These are phyloP conservation scores for Populus euphratica DNA, from an alignment of 345 rosid genomes.

Conservation along the genomic window DNA sequence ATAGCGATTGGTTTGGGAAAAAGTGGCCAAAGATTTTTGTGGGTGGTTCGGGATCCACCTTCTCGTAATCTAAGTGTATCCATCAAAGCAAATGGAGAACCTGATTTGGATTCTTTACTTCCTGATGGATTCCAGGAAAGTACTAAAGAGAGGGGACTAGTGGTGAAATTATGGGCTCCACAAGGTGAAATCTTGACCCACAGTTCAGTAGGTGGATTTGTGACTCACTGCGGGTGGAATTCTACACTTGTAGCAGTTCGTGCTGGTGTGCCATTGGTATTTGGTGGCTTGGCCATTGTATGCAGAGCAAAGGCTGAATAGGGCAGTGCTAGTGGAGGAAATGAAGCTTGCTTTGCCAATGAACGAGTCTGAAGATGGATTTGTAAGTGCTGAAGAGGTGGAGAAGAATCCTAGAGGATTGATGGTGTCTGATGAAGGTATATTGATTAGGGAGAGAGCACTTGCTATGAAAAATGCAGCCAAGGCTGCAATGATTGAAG, in stretches of 20 bases:
- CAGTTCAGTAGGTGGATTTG: constrained; percentile 51
- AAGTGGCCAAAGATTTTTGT: constrained; percentile 43
- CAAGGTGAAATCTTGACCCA: constrained; percentile 52
- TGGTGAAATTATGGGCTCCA: constrained; percentile 59
- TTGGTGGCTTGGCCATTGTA: constrained; percentile 58
- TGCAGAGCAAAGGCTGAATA: constrained; percentile 41
- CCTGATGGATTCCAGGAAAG: constrained; percentile 40
- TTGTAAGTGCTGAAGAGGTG: constrained; percentile 43
- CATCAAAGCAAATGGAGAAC: constrained; percentile 4
- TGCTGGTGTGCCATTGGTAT: constrained; percentile 52
- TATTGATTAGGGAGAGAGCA: constrained; percentile 20
- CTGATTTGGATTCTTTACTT: constrained; percentile 20
- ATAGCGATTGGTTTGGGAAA: constrained; percentile 45
- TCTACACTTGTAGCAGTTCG: constrained; percentile 52
- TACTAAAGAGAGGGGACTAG: constrained; percentile 39
- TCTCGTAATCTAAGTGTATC: neutral
- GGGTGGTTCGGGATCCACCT: constrained; percentile 47
- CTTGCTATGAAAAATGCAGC: constrained; percentile 40
- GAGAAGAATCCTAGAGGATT: constrained; percentile 49
- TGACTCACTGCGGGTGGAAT: constrained; percentile 77
- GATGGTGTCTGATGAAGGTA: constrained; percentile 40
- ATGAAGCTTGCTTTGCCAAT: constrained; percentile 47
- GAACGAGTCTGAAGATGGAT: constrained; percentile 36
- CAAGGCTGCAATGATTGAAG: constrained; percentile 24
- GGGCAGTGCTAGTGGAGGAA: constrained; percentile 46